Percentiles rank a stretch among this genome's conserved stretches.
phyloP scores from a whole-genome alignment of 2,329 filamentous ascomycete species.

The Fusarium tjaetaba region DNA sequence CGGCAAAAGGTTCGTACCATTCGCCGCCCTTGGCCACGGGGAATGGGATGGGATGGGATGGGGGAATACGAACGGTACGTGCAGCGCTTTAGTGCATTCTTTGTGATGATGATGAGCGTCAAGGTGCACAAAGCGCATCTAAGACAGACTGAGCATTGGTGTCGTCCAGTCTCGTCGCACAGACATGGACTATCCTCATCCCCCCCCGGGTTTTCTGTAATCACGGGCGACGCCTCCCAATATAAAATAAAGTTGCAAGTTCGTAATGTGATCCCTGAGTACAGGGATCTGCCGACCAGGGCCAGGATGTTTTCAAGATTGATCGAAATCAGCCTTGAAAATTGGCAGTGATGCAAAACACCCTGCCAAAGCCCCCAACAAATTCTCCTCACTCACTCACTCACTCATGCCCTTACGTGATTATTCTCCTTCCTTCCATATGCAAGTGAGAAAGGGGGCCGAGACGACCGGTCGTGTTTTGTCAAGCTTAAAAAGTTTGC shows the following conservation, averaged over 20 bases:
- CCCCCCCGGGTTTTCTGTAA: conserved; percentile 13
- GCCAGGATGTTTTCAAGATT: neutral
- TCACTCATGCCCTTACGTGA: neutral
- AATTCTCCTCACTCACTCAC: neutral
- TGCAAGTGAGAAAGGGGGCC: neutral
- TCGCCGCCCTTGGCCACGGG: neutral
- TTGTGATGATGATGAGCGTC: neutral
- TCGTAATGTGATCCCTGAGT: conserved; percentile 22
- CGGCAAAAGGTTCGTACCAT: neutral
- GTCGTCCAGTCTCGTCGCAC: conserved; percentile 17
- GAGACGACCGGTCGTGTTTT: neutral
- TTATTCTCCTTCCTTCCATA: neutral
- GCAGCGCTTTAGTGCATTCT: neutral
- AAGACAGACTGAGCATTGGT: neutral
- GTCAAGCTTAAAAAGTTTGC: neutral
- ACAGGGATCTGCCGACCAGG: conserved; percentile 14
- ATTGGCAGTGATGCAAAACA: conserved; percentile 13
- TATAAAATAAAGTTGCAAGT: conserved; percentile 27
- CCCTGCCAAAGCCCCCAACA: neutral
- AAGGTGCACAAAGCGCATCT: conserved; percentile 7
- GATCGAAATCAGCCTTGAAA: conserved; percentile 14
- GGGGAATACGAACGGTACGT: neutral
- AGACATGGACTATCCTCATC: neutral
- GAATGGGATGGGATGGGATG: neutral
- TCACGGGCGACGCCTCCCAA: conserved; percentile 20